phyloP scores from a whole-genome alignment of 345 rosid species.

The Murraya koenigii region DNA sequence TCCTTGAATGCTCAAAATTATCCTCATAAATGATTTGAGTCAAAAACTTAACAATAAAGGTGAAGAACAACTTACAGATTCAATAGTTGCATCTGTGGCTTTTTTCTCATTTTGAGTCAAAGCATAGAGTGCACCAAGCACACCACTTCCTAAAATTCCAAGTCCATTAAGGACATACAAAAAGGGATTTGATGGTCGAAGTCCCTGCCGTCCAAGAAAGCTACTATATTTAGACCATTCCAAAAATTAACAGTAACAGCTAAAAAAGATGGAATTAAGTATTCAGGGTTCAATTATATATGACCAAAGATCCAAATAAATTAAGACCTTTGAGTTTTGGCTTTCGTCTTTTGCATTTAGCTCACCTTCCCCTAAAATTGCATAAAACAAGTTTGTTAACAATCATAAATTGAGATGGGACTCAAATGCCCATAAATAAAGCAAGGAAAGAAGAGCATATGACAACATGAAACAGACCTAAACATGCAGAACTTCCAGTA shows the following conservation, averaged over 20 bases:
- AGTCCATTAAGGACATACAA: conserved; percentile 69
- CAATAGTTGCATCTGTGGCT: conserved; percentile 48
- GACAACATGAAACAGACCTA: not conserved
- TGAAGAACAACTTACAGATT: conserved; percentile 54
- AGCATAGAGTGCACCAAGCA: conserved; percentile 87
- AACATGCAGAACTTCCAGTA: not conserved
- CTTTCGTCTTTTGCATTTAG: conserved; percentile 29
- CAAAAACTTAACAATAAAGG: conserved; percentile 9
- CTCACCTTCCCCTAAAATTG: conserved; percentile 49
- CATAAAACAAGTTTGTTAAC: conserved; percentile 18
- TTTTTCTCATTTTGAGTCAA: conserved; percentile 61
- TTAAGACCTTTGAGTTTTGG: conserved; percentile 49
- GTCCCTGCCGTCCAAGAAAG: conserved; percentile 40
- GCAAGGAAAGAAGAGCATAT: not conserved
- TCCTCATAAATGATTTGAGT: not conserved
- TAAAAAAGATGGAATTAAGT: not conserved
- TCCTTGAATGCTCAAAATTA: conserved; percentile 18
- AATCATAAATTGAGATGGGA: not conserved
- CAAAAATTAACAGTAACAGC: not conserved
- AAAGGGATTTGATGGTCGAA: conserved; percentile 52
- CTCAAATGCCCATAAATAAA: not conserved
- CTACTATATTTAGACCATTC: conserved; percentile 9
- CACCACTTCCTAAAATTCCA: conserved; percentile 68
- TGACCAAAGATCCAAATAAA: conserved; percentile 18
- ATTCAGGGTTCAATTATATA: conserved; percentile 16